These are phyloP conservation scores for Xerocomellus chrysenteron DNA, from an alignment of 768 basidiomycete genomes.

Conservation along the genomic window DNA sequence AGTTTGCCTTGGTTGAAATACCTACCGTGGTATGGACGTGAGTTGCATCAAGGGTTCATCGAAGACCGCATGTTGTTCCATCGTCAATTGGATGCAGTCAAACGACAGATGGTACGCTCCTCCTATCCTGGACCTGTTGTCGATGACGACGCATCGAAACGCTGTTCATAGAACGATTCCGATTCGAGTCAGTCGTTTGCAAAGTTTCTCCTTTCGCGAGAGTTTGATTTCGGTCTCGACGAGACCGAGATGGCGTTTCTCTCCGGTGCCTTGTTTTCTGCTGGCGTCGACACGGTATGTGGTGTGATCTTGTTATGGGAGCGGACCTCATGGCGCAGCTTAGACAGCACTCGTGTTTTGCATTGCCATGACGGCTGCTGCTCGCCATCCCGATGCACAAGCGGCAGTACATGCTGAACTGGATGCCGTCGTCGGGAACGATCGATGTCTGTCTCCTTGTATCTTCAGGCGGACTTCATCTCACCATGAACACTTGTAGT, in stretches of 20 bases:
- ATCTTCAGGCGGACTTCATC: background rate
- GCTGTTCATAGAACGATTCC: conserved; percentile 1
- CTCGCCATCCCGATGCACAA: conserved; percentile 49
- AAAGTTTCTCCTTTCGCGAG: conserved; percentile 50
- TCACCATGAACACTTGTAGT: conserved; percentile 17
- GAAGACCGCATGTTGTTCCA: conserved; percentile 50
- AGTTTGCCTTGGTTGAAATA: conserved; percentile 36
- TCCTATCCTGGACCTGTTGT: background rate
- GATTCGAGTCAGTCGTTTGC: conserved; percentile 46
- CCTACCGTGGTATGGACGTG: conserved; percentile 59
- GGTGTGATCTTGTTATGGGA: background rate
- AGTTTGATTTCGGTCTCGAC: conserved; percentile 46
- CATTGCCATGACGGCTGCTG: conserved; percentile 47
- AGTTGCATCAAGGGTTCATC: conserved; percentile 49
- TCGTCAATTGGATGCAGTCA: conserved; percentile 44
- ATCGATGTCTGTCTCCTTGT: conserved; percentile 4
- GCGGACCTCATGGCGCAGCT: background rate
- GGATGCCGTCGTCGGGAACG: conserved; percentile 45
- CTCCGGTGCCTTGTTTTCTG: conserved; percentile 57
- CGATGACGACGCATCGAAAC: background rate
- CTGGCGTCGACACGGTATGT: conserved; percentile 50
- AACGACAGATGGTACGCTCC: conserved; percentile 38
- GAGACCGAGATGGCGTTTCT: conserved; percentile 56
- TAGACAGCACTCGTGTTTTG: conserved; percentile 51
- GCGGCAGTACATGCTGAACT: conserved; percentile 51